Percentiles rank a stretch among this genome's conserved stretches.
These are phyloP conservation scores for Thraustochytrium sp. DNA, from an alignment of 352 stramenopile species.

Conservation along the genomic window DNA sequence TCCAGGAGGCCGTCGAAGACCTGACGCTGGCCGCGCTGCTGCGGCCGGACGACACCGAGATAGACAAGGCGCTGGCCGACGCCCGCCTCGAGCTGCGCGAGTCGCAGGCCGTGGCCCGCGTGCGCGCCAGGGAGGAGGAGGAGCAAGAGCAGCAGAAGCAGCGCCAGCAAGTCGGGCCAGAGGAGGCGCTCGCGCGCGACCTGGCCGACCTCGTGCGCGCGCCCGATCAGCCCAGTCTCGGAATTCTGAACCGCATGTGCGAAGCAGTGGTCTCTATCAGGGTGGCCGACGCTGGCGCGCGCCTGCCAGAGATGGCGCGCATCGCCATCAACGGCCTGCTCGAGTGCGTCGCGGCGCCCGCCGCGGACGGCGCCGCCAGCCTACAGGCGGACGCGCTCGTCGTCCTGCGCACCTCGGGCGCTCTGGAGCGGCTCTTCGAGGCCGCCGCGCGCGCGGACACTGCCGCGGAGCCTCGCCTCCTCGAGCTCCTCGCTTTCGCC, in stretches of 20 bases:
- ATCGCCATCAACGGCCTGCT: constrained; percentile 13
- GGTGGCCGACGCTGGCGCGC: not conserved
- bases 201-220: no score
- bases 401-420: not conserved
- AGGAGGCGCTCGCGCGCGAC: no score
- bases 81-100: not conserved
- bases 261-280: not conserved
- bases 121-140: no score
- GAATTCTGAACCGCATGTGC: constrained; percentile 9
- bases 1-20: constrained; percentile 27
- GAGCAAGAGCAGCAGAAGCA: no score
- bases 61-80: not conserved
- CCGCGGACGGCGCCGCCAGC: not conserved
- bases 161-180: no score
- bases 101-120: not conserved
- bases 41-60: not conserved
- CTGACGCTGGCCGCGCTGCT: not conserved
- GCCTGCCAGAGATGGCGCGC: not conserved
- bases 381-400: not conserved
- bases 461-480: not conserved
- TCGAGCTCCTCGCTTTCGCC: not conserved
- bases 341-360: not conserved
- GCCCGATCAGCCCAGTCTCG: no score
- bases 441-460: not conserved
- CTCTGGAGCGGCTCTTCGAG: not conserved